Base-by-base conservation (phyloP, 257 asterid genomes). In the Penstemon barbatus region DNA sequence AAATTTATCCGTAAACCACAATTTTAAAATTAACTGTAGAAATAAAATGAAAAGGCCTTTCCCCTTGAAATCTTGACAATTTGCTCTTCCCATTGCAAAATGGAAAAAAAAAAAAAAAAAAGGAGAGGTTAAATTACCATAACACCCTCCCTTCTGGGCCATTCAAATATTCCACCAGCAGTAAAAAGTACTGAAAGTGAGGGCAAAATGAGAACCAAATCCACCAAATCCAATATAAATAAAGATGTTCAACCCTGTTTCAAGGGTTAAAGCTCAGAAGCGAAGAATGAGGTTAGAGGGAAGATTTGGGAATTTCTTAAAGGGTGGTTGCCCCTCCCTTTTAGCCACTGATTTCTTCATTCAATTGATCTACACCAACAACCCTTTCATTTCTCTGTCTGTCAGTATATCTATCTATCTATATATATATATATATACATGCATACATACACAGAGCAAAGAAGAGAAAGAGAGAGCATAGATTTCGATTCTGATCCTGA, bases 261-360 rank as follows among this genome's bases (percentile, higher is more conserved):
- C 11, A 5, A 18, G 7, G 36, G 61, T 44, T 19, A 18, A 42
- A 10, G 67, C 74, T 69, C 61, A 69, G 67, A 25, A 48, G 74
- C 25, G 9, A 69, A 39, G 61, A 69, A 39, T 37, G 67, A 60
- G 74, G 67, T 36, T 12, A 9, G 37, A 49, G 55, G 55, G 69
- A 46, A 48, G 57, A 44, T 42, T 8, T 44, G 68, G 68, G 68
- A 62, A 62, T 62, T 62, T 10, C 44, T 62, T 15, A 62, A 60
- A 57, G 77, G 77, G 71, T 72, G 50, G 77, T 72, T 72, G 66
- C 66, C 59, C 61, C 57, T 44, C 66, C 61, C 63, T 65, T 50
- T 18, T 12, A 0, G 38, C 70, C 76, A 43, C 8, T 63, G 76
- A 71, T 63, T 53, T 63, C 76, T 54, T 48, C 54, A 6, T 36